Evolutionary conservation across 2,329 filamentous ascomycete species (phyloP).

Genomic region (Thielaviopsis punctulata): DNA sequence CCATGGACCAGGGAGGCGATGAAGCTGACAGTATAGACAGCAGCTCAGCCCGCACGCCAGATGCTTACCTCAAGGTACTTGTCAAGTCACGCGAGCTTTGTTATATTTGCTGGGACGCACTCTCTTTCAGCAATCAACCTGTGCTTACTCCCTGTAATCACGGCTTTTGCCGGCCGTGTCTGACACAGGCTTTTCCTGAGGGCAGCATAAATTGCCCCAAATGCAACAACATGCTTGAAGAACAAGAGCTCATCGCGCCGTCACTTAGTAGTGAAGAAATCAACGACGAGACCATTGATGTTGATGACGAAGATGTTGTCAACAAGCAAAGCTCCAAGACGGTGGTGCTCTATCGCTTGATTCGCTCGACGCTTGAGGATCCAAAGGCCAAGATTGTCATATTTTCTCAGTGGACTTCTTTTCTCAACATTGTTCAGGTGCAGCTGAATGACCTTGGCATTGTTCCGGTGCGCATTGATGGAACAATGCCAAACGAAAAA

Average conservation of each 20-base stretch:
- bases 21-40: background rate
- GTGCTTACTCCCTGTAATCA: slow-evolving; percentile 79
- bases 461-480: slow-evolving; percentile 58
- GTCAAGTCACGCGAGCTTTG: slow-evolving; percentile 55
- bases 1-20: slow-evolving; percentile 38
- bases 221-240: slow-evolving; percentile 53
- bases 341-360: slow-evolving; percentile 57
- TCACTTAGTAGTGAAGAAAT: slow-evolving; percentile 19
- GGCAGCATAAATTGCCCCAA: slow-evolving; percentile 63
- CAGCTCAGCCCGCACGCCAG: background rate
- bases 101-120: slow-evolving; percentile 58
- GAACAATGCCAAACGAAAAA: slow-evolving; percentile 51
- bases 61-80: background rate
- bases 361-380: slow-evolving; percentile 50
- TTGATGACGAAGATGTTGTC: slow-evolving; percentile 30
- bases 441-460: slow-evolving; percentile 45
- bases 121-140: slow-evolving; percentile 39
- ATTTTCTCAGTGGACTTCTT: slow-evolving; percentile 64
- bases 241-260: slow-evolving; percentile 27
- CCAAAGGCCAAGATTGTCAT: slow-evolving; percentile 50
- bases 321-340: slow-evolving; percentile 69
- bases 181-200: slow-evolving; percentile 45
- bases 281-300: slow-evolving; percentile 42
- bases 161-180: slow-evolving; percentile 58
- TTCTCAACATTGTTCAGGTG: slow-evolving; percentile 53